These are phyloP conservation scores for Rhodosporidiobolus sp. DNA, from an alignment of 768 basidiomycete species.

Conservation along the genomic window DNA sequence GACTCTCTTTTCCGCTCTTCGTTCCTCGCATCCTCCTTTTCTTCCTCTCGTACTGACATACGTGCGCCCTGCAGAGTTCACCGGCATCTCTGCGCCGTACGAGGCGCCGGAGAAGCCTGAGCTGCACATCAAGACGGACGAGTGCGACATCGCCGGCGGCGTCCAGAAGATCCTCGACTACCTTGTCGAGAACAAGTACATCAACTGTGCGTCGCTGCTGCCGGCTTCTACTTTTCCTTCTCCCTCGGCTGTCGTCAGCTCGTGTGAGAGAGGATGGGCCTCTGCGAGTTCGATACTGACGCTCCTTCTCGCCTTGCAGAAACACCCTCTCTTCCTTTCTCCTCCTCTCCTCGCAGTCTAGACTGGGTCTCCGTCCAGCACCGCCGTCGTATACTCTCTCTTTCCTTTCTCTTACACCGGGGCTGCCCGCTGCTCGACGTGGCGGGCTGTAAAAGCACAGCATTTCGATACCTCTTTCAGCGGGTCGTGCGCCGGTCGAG, in stretches of 20 bases:
- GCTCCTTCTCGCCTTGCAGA: background rate
- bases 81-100: conserved; percentile 95
- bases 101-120: conserved; percentile 82
- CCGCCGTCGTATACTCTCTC: no score
- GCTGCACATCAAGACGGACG: conserved; percentile 84
- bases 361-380: no score
- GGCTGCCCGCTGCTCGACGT: no score
- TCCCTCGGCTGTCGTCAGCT: no score
- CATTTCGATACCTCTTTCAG: background rate
- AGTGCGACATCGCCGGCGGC: conserved; percentile 70
- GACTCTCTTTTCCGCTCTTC: background rate
- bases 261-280: no score
- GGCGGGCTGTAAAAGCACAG: background rate
- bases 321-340: no score
- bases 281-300: no score
- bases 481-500: no score
- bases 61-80: conserved; percentile 69
- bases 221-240: background rate
- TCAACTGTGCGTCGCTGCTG: conserved; percentile 16
- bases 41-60: background rate
- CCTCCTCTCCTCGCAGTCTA: no score
- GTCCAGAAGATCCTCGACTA: conserved; percentile 77
- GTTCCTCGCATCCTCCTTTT: background rate
- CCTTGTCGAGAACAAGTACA: conserved; percentile 57
- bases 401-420: no score